Evolutionary conservation across 2,329 filamentous ascomycete species (phyloP).

Genomic region (Herpotrichia juniperi): DNA sequence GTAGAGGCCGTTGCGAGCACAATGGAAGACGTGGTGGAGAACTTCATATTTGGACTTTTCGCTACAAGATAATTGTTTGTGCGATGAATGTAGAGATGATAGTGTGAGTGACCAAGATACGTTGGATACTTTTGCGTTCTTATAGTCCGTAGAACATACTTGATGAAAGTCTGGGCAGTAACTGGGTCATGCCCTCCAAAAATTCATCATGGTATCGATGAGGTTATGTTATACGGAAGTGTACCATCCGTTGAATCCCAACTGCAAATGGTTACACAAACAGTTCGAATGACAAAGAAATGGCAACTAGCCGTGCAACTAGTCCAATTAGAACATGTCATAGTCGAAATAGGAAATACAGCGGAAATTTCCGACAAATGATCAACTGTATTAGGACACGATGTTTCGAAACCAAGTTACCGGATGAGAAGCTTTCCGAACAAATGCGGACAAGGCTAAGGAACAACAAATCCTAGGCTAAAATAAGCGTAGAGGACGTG

Average conservation of each 20-base stretch:
- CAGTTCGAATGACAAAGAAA: not conserved
- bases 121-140: not conserved
- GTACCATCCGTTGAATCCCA: not conserved
- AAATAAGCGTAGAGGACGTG: not conserved
- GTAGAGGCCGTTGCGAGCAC: slow-evolving; percentile 7
- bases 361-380: not conserved
- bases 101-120: not conserved
- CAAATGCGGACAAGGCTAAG: not conserved
- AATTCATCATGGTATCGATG: not conserved
- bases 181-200: not conserved
- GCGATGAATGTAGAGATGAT: not conserved
- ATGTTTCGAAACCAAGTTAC: slow-evolving; percentile 9
- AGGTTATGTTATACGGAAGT: not conserved
- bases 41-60: slow-evolving; percentile 7
- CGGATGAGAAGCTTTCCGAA: slow-evolving; percentile 7
- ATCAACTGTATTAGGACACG: not conserved
- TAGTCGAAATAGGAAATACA: slow-evolving; percentile 3
- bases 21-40: slow-evolving; percentile 2
- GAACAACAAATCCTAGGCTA: not conserved
- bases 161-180: not conserved
- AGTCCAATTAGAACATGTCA: slow-evolving; percentile 6
- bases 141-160: not conserved
- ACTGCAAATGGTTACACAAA: not conserved
- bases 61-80: not conserved
- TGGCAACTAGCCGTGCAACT: not conserved